phyloP scores from a whole-genome alignment of 495 filamentous ascomycete genomes.

The Beverwykella pulmonaria region DNA sequence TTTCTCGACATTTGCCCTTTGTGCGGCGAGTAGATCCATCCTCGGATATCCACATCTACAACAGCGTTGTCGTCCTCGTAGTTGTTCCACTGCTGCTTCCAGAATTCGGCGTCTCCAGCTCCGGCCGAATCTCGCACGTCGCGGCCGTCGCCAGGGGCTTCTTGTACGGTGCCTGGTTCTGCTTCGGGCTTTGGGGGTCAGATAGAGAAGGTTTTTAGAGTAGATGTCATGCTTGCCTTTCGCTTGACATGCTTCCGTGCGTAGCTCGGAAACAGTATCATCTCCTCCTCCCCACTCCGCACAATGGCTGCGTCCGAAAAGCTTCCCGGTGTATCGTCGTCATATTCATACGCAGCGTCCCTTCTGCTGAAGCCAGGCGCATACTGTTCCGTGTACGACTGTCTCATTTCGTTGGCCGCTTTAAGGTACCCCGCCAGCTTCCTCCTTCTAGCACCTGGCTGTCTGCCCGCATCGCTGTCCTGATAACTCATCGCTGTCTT shows the following conservation, averaged over 20 bases:
- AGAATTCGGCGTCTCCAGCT: constrained; percentile 64
- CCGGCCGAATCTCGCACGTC: constrained; percentile 45
- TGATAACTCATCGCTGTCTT: constrained; percentile 22
- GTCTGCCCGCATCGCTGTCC: constrained; percentile 45
- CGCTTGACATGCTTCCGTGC: constrained; percentile 67
- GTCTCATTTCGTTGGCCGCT: constrained; percentile 87
- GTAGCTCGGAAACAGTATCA: constrained; percentile 93
- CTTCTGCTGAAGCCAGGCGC: constrained; percentile 55
- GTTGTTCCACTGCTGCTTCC: constrained; percentile 68
- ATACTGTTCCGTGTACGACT: constrained; percentile 64
- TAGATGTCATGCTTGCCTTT: constrained; percentile 35
- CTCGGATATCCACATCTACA: constrained; percentile 90
- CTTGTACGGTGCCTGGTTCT: constrained; percentile 48
- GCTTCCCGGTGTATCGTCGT: constrained; percentile 66
- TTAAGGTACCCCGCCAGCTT: constrained; percentile 84
- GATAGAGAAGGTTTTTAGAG: not conserved
- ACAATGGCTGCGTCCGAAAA: constrained; percentile 83
- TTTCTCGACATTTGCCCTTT: constrained; percentile 83
- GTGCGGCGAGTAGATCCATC: constrained; percentile 90
- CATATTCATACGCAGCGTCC: constrained; percentile 55
- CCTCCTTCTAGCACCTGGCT: constrained; percentile 70
- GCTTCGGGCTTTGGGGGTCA: constrained; percentile 34
- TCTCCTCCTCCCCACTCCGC: constrained; percentile 79
- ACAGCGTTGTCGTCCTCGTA: constrained; percentile 76
- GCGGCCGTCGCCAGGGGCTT: constrained; percentile 40